phyloP scores from a whole-genome alignment of 495 filamentous ascomycete species.

The Podospora appendiculata region DNA sequence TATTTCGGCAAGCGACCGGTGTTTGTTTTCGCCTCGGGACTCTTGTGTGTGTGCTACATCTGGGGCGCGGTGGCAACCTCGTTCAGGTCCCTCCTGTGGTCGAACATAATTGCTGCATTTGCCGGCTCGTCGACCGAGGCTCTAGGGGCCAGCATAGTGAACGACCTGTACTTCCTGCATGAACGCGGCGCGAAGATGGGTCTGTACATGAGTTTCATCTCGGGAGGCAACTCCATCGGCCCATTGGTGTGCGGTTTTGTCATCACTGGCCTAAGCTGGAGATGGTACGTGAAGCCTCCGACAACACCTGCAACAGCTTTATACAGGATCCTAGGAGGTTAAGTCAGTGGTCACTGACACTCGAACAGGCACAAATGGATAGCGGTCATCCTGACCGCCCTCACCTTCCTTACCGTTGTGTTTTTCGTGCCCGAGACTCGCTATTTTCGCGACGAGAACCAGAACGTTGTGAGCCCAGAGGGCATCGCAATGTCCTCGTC shows the following conservation, averaged over 20 bases:
- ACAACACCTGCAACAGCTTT: too few relatives aligned
- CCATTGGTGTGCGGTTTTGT: conserved; percentile 34
- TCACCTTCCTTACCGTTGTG: conserved; percentile 27
- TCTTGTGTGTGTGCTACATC: conserved; percentile 26
- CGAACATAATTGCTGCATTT: conserved; percentile 30
- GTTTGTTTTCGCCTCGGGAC: conserved; percentile 32
- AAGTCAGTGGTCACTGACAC: too few relatives aligned
- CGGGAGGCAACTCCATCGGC: conserved; percentile 30
- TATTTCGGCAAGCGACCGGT: conserved; percentile 49
- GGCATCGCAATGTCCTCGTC: background rate
- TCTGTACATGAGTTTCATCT: conserved; percentile 32
- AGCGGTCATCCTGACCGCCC: conserved; percentile 20
- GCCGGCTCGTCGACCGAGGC: conserved; percentile 28
- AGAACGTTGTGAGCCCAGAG: background rate
- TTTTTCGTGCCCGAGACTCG: conserved; percentile 34
- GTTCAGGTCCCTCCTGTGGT: conserved; percentile 25
- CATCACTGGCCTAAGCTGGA: conserved; percentile 29
- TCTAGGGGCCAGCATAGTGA: conserved; percentile 30
- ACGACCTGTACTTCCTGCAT: conserved; percentile 36
- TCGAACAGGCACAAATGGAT: conserved; percentile 22
- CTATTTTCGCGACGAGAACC: conserved; percentile 22
- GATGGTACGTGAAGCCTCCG: conserved; percentile 10
- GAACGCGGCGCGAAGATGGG: conserved; percentile 34
- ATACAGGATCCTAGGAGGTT: too few relatives aligned
- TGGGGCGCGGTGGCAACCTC: conserved; percentile 22